Conservation (phyloP, 2,329 filamentous ascomycete species). For the Claviceps monticola region DNA sequence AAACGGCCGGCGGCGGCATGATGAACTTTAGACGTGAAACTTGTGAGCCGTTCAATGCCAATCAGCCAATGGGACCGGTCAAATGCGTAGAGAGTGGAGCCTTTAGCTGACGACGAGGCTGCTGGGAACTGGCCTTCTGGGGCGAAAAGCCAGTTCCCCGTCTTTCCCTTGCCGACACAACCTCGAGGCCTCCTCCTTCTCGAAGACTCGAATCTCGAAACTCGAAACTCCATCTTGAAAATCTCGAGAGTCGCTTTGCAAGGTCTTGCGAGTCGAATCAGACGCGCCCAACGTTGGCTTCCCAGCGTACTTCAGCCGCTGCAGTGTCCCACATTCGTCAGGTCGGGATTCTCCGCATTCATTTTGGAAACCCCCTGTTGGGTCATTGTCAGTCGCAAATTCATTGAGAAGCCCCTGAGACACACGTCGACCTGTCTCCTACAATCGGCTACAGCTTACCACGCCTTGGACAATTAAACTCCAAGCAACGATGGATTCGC, state of each 20-base stretch:
- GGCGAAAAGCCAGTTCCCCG: no score
- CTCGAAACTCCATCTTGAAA: not conserved
- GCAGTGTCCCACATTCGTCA: not conserved
- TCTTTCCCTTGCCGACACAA: not conserved
- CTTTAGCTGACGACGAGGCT: no score
- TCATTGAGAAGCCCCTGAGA: not conserved
- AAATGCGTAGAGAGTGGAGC: no score
- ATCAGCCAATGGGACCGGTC: not conserved
- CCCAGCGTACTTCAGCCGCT: not conserved
- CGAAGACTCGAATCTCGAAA: not conserved
- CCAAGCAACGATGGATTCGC: constrained; percentile 61
- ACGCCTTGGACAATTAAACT: not conserved
- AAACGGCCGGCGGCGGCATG: not conserved
- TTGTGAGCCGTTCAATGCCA: not conserved
- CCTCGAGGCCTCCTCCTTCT: not conserved
- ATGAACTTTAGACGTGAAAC: not conserved
- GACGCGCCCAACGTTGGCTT: not conserved
- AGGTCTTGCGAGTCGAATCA: not conserved
- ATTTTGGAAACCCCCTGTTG: not conserved
- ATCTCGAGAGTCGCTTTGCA: not conserved
- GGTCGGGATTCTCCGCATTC: not conserved
- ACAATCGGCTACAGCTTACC: not conserved
- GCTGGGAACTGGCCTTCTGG: no score
- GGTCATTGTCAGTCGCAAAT: not conserved
- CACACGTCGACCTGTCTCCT: not conserved